Base-by-base conservation (phyloP, 495 filamentous ascomycete species). In the Choiromyces venosus region DNA sequence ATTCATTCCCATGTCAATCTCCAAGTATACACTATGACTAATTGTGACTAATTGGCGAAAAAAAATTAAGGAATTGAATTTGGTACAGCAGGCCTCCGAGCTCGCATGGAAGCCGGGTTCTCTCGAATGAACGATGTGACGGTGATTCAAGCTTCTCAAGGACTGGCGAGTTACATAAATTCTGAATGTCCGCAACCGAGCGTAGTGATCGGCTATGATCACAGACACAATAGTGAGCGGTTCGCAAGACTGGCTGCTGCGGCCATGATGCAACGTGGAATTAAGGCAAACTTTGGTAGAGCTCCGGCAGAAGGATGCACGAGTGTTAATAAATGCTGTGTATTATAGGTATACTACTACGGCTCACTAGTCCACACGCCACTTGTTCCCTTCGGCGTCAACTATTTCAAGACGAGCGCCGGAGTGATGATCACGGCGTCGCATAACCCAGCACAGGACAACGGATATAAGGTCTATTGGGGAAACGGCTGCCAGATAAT, bases 401-500 rank as follows among this genome's bases (percentile, higher is more conserved):
- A 81, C 2, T 79, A 87, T 67, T 82, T 88, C 69, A 81, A 82
- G 44, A 88, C 90, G 69, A 86, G 85, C 10, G 90, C 88, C 39
- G 90, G 90, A 61, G 83, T 92, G 35, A 92, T 92, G 90, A 85
- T 92, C 66, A 92, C 90, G 65, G 90, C 90, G 21, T 74, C 71
- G 38, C 82, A 76, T 71, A 92, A 92, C 76, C 90, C 90, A 67
- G 86, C 88, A 29, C 82, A 87, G 73, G 90, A 92, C 79, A 92
- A 92, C 78, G 88, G 89, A 52, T 92, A 91, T 82, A 92, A 92
- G 83, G 90, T 92, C 80, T 91, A 91, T 82, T 90, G 88, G 82
- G 84, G 82, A 67, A 91, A 90, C 79, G 90, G 88, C 19, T 90
- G 88, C 73, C 90, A 92, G 80, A 91, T 91, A 73, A 89, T 91